Base-by-base conservation (phyloP, 192 early-diverging fungal genomes). In the Coemansia sp. region DNA sequence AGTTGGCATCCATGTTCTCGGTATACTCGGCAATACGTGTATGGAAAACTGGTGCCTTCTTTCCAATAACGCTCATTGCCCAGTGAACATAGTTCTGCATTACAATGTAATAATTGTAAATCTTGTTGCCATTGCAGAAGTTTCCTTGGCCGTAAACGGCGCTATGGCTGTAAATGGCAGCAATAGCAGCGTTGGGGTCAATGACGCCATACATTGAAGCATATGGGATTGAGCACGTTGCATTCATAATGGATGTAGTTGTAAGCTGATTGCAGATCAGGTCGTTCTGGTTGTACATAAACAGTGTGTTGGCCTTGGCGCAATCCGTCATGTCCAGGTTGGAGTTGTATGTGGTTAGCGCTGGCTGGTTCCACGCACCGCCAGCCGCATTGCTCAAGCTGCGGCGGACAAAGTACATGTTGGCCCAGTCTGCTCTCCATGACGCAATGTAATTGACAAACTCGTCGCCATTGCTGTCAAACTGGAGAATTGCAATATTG, bases 401-500 rank as follows among this genome's bases (percentile, higher is more conserved):
- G 22, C 77, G 59, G 7, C 77, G 68, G 21, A 67, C 65, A 64
- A 31, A 74, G 49, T 80, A 80, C 26, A 64, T 31, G n/a, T 50
- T 59, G 16, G 37, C 53, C 77, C 77, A 80, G 4, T 80, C 77
- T 1, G 67, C 62, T 19, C 77, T 53, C 71, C 72, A 74, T 1
- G 72, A 73, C 0, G 77, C 77, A 62, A 80, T 71, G 31, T 70
- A 74, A 62, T 80, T 80, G 48, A 70, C 67, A 73, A 73, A 74
- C 0, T 50, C 58, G 11, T 61, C 31, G 47, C 77, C 67, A 37
- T 22, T 60, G 48, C 41, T 60, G 6, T 26, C 35, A 61, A 80
- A 80, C 43, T 74, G 41, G 5, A 80, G 10, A 8, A 80, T 23
- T 0, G 77, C 77, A 52, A 79, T 54, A 56, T 80, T 80, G 64